A percentile compares a stretch with the other conserved stretches of the same genome.
Evolutionary conservation across 805 yeast genomes (phyloP).

Genomic region (Kluyveromyces starmeri): DNA sequence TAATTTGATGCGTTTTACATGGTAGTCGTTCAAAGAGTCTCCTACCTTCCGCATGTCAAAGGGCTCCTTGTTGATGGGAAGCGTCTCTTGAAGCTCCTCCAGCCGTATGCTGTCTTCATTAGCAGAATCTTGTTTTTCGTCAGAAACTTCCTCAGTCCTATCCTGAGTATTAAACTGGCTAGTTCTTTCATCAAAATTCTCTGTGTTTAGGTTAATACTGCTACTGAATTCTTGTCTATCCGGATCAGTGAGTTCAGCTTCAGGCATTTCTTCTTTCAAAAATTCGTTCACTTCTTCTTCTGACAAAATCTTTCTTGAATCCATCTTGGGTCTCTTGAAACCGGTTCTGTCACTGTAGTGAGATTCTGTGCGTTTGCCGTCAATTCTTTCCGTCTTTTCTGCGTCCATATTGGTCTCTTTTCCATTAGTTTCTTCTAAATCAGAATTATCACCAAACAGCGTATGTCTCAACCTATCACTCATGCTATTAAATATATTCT

Average conservation of each 20-base stretch:
- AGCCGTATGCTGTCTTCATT: conserved; percentile 8
- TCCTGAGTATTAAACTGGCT: not conserved
- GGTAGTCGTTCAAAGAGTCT: conserved; percentile 17
- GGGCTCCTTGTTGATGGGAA: conserved; percentile 13
- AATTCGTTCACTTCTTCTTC: not conserved
- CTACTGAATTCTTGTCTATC: not conserved
- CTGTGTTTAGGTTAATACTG: not conserved
- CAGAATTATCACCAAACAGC: not conserved
- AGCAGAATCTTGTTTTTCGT: not conserved
- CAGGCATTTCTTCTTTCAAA: not conserved
- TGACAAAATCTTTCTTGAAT: not conserved
- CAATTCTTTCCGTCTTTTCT: conserved; percentile 2
- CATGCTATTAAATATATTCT: conserved; percentile 9
- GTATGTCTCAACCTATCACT: conserved; percentile 2
- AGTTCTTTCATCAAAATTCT: not conserved
- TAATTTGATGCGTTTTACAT: conserved; percentile 14
- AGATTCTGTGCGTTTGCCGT: not conserved
- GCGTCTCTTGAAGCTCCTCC: conserved; percentile 12
- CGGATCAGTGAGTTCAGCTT: not conserved
- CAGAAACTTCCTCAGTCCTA: not conserved
- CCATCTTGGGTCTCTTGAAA: not conserved
- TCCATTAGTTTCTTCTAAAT: not conserved
- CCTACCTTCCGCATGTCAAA: conserved; percentile 22
- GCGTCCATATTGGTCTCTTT: not conserved
- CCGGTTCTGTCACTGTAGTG: conserved; percentile 1